Conservation (phyloP, 2,329 filamentous ascomycete genomes). For the Periconia digitata region DNA sequence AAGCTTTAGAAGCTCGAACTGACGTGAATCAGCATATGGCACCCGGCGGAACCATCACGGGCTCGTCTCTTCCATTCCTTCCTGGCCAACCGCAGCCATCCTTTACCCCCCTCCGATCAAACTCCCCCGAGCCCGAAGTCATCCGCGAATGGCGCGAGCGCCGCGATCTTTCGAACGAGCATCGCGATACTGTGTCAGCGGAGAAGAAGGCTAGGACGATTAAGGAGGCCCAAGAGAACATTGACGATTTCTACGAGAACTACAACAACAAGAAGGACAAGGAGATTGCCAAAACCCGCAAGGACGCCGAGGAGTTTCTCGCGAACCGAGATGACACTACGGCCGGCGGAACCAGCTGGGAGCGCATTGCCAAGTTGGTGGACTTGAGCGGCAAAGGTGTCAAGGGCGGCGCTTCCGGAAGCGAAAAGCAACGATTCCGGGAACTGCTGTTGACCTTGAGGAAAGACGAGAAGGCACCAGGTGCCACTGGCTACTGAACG, state of each 20-base stretch:
- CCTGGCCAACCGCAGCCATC: slow-evolving; percentile 38
- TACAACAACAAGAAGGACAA: slow-evolving; percentile 99
- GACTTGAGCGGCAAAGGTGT: slow-evolving; percentile 92
- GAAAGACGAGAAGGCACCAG: slow-evolving; percentile 87
- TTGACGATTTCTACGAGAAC: slow-evolving; percentile 99
- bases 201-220: slow-evolving; percentile 83
- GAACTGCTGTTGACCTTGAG: slow-evolving; percentile 83
- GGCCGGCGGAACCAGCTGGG: slow-evolving; percentile 95
- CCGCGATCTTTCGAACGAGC: slow-evolving; percentile 78
- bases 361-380: slow-evolving; percentile 96
- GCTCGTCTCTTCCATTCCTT: slow-evolving; percentile 60
- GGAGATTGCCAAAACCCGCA: slow-evolving; percentile 80
- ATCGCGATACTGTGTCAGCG: slow-evolving; percentile 81
- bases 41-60: slow-evolving; percentile 79
- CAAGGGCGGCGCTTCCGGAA: slow-evolving; percentile 83
- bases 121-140: slow-evolving; percentile 85
- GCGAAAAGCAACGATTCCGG: slow-evolving; percentile 94
- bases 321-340: slow-evolving; percentile 87
- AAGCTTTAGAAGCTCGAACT: neutral
- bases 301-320: slow-evolving; percentile 92
- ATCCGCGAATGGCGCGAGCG: slow-evolving; percentile 89
- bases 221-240: slow-evolving; percentile 86
- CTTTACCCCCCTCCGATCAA: slow-evolving; percentile 55
- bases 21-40: slow-evolving; percentile 62
- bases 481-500: slow-evolving; percentile 51